A percentile compares a stretch with the other conserved stretches of the same genome.
Evolutionary conservation across 2,329 filamentous ascomycete genomes (phyloP).

Genomic region (Cercospora zeina): DNA sequence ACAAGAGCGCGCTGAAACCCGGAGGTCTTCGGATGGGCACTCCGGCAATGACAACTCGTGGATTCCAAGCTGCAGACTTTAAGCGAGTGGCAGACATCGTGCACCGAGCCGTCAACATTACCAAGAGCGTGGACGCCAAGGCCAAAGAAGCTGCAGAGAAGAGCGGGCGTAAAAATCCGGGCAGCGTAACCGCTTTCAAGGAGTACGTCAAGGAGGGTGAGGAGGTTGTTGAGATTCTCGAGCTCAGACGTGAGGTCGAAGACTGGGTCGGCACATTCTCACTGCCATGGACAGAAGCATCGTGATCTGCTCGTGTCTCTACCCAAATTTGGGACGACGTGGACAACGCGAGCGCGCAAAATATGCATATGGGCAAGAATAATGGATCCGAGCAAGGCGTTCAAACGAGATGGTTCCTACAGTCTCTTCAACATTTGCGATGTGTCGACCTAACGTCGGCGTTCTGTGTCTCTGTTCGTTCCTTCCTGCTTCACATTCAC

Average conservation of each 20-base stretch:
- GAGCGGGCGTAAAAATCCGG: constrained; percentile 64
- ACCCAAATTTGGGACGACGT: background rate
- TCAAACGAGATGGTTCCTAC: constrained; percentile 18
- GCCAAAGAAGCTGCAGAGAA: constrained; percentile 68
- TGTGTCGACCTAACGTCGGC: background rate
- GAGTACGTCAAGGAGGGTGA: constrained; percentile 68
- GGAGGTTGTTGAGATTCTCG: constrained; percentile 68
- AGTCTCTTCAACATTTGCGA: constrained; percentile 13
- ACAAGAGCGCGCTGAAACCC: constrained; percentile 88
- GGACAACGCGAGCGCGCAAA: background rate
- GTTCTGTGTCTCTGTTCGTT: background rate
- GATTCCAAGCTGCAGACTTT: constrained; percentile 89
- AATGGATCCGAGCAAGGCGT: constrained; percentile 7
- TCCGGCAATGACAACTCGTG: constrained; percentile 95
- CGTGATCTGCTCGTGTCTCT: constrained; percentile 11
- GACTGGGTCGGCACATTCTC: constrained; percentile 76
- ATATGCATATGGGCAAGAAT: constrained; percentile 3
- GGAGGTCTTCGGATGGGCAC: constrained; percentile 93
- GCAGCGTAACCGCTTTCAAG: constrained; percentile 66
- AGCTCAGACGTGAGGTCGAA: constrained; percentile 71
- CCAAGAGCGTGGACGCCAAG: constrained; percentile 71
- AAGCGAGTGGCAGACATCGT: constrained; percentile 81
- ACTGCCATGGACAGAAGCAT: constrained; percentile 59
- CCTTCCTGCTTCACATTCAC: constrained; percentile 14
- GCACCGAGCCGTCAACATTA: constrained; percentile 77